These are phyloP conservation scores for Chlorella sp. DNA, from an alignment of 139 green algal species.

Conservation along the genomic window DNA sequence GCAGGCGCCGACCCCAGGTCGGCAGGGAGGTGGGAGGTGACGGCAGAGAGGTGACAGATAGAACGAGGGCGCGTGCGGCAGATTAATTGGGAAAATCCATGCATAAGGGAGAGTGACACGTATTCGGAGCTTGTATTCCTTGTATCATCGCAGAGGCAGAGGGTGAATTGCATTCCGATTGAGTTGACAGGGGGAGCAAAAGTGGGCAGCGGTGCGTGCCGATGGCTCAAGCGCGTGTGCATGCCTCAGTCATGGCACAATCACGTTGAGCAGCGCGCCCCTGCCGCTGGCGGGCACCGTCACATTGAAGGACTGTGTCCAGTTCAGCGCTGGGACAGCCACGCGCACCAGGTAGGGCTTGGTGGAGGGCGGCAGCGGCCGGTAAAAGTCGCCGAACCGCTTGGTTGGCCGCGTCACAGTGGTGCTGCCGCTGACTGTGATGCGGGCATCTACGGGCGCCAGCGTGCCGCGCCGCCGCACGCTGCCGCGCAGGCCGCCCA, in stretches of 20 bases:
- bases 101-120: too few relatives aligned
- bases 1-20: too few relatives aligned
- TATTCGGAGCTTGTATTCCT: too few relatives aligned
- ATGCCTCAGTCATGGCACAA: too few relatives aligned
- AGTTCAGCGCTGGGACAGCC: constrained; percentile 29
- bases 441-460: neutral
- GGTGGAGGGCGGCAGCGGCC: constrained; percentile 66
- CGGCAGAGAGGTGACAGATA: too few relatives aligned
- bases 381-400: constrained; percentile 65
- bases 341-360: constrained; percentile 57
- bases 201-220: neutral
- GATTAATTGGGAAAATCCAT: too few relatives aligned
- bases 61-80: too few relatives aligned
- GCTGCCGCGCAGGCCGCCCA: constrained; percentile 51
- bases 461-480: neutral
- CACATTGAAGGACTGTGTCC: neutral
- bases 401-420: constrained; percentile 56
- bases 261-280: constrained; percentile 31
- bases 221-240: neutral
- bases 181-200: too few relatives aligned
- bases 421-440: constrained; percentile 14
- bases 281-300: constrained; percentile 32
- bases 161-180: too few relatives aligned
- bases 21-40: too few relatives aligned
- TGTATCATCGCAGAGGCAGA: too few relatives aligned